These are phyloP conservation scores for Lasiosphaeris hirsuta DNA, from an alignment of 495 filamentous ascomycete genomes.

Conservation along the genomic window DNA sequence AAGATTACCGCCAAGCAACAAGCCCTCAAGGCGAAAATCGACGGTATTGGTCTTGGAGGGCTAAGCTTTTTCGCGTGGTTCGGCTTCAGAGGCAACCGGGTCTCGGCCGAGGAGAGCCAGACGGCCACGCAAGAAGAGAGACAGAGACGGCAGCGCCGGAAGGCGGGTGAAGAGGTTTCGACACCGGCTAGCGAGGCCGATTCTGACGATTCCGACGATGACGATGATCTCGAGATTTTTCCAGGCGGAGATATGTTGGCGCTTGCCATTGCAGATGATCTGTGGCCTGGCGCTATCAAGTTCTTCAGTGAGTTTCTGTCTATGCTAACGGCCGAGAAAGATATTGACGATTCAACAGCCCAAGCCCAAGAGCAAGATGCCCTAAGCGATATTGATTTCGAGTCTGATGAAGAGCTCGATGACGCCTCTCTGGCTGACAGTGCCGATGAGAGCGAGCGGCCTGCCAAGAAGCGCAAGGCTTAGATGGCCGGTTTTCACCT, in stretches of 20 bases:
- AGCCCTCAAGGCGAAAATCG: conserved; percentile 52
- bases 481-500: conserved; percentile 11
- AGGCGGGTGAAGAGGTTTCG: conserved; percentile 52
- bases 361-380: conserved; percentile 60
- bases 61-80: conserved; percentile 87
- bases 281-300: conserved; percentile 83
- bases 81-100: conserved; percentile 62
- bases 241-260: conserved; percentile 76
- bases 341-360: conserved; percentile 35
- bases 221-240: conserved; percentile 69
- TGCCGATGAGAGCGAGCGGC: conserved; percentile 33
- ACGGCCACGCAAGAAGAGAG: conserved; percentile 54
- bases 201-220: conserved; percentile 45
- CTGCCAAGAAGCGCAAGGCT: conserved; percentile 46
- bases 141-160: conserved; percentile 54
- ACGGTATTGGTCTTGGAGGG: conserved; percentile 52
- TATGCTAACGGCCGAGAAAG: not conserved
- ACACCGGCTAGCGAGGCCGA: conserved; percentile 51
- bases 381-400: conserved; percentile 57
- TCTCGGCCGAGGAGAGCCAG: conserved; percentile 67
- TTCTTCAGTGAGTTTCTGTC: conserved; percentile 71
- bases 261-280: conserved; percentile 73
- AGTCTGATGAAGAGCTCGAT: conserved; percentile 47
- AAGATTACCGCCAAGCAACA: conserved; percentile 47
- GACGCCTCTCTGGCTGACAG: conserved; percentile 42